Conservation (phyloP, 73 alveolate genomes). For the Loxodes magnus region DNA sequence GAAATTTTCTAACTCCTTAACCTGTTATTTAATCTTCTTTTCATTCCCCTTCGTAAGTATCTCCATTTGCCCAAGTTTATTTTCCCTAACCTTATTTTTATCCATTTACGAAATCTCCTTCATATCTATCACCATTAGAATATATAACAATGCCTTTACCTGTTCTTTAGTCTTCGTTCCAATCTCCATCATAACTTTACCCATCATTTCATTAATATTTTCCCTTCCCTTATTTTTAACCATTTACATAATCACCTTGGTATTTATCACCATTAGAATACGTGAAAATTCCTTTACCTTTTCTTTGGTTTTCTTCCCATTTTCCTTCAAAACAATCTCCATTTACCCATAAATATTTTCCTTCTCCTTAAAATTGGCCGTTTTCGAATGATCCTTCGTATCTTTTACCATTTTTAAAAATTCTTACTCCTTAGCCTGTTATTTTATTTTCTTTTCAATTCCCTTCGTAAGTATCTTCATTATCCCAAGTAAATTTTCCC, state of each 20-base stretch:
- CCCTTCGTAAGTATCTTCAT: constrained; percentile 1
- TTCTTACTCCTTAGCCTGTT: not conserved
- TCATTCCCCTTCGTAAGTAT: constrained; percentile 11
- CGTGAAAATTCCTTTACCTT: not conserved
- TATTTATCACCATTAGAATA: not conserved
- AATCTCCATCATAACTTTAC: not conserved
- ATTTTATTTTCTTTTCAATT: not conserved
- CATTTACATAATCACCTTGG: not conserved
- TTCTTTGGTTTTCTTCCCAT: not conserved
- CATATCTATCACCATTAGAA: not conserved
- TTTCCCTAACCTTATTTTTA: constrained; percentile 1
- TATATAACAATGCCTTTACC: not conserved
- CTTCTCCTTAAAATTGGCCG: not conserved
- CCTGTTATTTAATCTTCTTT: not conserved
- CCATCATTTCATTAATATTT: not conserved
- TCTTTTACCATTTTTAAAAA: not conserved
- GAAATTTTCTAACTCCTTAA: not conserved
- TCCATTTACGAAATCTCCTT: not conserved
- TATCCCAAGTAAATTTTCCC: too few relatives aligned
- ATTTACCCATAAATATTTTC: not conserved
- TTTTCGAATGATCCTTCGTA: constrained; percentile 7
- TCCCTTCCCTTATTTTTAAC: not conserved
- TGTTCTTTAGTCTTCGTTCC: not conserved
- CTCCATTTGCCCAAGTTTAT: constrained; percentile 8
- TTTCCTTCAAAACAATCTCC: constrained; percentile 12